Evolutionary conservation across 2,329 filamentous ascomycete genomes (phyloP).

Genomic region (Fusarium cicatricum): DNA sequence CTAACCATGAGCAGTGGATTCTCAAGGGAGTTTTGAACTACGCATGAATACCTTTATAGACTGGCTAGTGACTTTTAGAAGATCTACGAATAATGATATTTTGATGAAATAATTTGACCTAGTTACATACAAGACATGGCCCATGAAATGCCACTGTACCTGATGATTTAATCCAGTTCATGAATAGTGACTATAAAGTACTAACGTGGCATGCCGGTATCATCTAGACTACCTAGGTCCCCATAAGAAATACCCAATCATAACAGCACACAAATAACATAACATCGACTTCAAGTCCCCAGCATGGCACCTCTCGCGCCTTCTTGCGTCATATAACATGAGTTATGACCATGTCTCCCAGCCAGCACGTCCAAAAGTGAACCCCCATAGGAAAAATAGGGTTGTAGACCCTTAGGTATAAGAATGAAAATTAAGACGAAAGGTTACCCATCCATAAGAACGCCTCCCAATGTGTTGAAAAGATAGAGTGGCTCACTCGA

Average conservation of each 20-base stretch:
- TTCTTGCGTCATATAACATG: constrained; percentile 9
- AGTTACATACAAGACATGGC: too few species aligned
- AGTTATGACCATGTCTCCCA: constrained; percentile 1
- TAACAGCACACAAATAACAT: constrained; percentile 7
- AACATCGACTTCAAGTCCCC: constrained; percentile 7
- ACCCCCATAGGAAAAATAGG: constrained; percentile 3
- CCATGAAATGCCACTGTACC: background rate
- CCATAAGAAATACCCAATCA: constrained; percentile 7
- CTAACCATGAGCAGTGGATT: constrained; percentile 65
- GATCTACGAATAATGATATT: constrained; percentile 28
- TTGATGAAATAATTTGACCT: too few species aligned
- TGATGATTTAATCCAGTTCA: constrained; percentile 11
- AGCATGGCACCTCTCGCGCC: constrained; percentile 1
- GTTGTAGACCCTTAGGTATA: constrained; percentile 22
- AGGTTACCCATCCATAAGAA: constrained; percentile 8
- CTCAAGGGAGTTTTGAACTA: constrained; percentile 63
- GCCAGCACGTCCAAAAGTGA: constrained; percentile 12
- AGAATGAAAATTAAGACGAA: constrained; percentile 24
- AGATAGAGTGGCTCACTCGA: constrained; percentile 1
- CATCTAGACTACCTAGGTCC: constrained; percentile 35
- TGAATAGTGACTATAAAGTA: constrained; percentile 31
- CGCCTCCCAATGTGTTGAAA: constrained; percentile 11
- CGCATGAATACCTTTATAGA: constrained; percentile 17
- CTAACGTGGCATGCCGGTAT: constrained; percentile 41
- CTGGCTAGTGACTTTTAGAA: too few species aligned